Evolutionary conservation across 2,329 filamentous ascomycete genomes (phyloP).

Genomic region (Aschersonia sp.): DNA sequence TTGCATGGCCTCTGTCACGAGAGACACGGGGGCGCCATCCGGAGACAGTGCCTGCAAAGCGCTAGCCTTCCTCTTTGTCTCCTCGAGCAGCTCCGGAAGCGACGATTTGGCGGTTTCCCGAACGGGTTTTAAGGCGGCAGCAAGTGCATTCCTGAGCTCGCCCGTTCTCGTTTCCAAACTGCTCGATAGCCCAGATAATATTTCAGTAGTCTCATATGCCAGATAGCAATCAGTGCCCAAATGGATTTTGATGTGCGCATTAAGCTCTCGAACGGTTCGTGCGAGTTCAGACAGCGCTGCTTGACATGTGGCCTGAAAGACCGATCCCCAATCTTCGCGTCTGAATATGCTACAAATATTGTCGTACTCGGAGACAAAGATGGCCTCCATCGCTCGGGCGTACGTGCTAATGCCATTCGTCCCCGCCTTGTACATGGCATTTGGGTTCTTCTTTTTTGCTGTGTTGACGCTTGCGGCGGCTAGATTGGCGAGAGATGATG

Average conservation of each 20-base stretch:
- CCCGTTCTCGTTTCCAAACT: conserved; percentile 71
- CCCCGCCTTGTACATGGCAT: conserved; percentile 73
- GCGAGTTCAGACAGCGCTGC: conserved; percentile 67
- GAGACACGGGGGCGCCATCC: conserved; percentile 64
- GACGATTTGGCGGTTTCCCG: conserved; percentile 85
- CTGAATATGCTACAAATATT: conserved; percentile 80
- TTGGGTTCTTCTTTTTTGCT: conserved; percentile 64
- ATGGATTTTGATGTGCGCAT: conserved; percentile 76
- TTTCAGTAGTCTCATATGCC: conserved; percentile 88
- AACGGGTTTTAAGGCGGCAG: conserved; percentile 76
- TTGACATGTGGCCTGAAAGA: conserved; percentile 69
- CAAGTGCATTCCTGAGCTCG: conserved; percentile 69
- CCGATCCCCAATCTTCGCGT: conserved; percentile 67
- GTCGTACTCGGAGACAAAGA: conserved; percentile 80
- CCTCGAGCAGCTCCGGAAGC: conserved; percentile 68
- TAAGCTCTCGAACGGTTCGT: conserved; percentile 75
- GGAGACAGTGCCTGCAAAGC: conserved; percentile 53
- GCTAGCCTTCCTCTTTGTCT: conserved; percentile 58
- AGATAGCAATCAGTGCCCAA: conserved; percentile 85
- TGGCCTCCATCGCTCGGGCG: conserved; percentile 70
- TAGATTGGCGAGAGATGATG: conserved; percentile 67
- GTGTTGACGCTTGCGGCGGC: conserved; percentile 77
- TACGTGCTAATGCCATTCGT: conserved; percentile 89
- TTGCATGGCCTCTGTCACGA: conserved; percentile 75
- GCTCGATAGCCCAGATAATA: conserved; percentile 66